Evolutionary conservation across 306 rosid species (phyloP), one percentile per base, ranked within the genome.

Genomic region (Quercus bicolor): DNA sequence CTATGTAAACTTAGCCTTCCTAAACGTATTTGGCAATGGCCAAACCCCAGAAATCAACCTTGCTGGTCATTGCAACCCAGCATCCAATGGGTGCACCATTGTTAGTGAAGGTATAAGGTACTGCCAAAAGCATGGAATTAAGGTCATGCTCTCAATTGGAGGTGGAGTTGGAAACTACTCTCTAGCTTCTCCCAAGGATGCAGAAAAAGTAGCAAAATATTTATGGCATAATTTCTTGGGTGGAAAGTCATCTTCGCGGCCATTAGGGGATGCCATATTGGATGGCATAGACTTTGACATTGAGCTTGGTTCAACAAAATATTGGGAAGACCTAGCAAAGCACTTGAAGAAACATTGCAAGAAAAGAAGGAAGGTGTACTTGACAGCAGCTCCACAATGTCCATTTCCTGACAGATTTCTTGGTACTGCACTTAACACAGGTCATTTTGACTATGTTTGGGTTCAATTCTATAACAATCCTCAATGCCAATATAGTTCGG

Each of bases 271-370:
- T 16, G 96, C 97, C 1, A 81, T 87, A 26, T 80, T 93, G 65
- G 97, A 93, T 14, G 97, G 97, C 5, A 53, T 93, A 20, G 98
- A 93, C 37, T 91, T 93, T 12, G 92, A 88, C 82, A 93, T 93
- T 4, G 95, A 93, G 59, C 86, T 78, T 2, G 98, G 94, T 0
- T 84, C 93, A 0, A 88, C 83, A 0, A 10, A 29, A 10, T 83
- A 84, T 2, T 88, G 86, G 80, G 79, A 87, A 0, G 70, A 78
- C 26, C 88, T 93, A 16, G 97, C 94, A 23, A 75, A 79, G 7
- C 68, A 81, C 55, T 74, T 91, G 0, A 86, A 91, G 71, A 74
- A 13, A 0, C 83, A 85, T 72, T 61, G 73, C 60, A 77, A 70
- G 12, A 51, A 0, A 0, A 78, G 54, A 33, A 80, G 75, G 34